These are phyloP conservation scores for Ganoderma multipileum DNA, from an alignment of 1,284 basidiomycete genomes.

Conservation along the genomic window DNA sequence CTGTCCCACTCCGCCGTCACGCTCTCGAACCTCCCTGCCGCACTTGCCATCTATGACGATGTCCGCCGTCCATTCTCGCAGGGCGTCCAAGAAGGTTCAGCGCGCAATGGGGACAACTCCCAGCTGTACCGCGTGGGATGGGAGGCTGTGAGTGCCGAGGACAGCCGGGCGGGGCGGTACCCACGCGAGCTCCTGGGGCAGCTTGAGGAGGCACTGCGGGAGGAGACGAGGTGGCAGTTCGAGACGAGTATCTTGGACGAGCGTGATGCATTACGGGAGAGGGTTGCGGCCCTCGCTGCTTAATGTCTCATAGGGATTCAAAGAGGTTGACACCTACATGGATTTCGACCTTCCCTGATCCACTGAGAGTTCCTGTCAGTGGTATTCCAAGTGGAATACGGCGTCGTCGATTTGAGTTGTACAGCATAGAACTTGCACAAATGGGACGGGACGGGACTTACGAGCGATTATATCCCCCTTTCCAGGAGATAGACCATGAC, in stretches of 20 bases:
- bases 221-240: neutral
- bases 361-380: too few relatives aligned
- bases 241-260: slow-evolving; percentile 25
- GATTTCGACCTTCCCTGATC: too few relatives aligned
- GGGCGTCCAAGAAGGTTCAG: slow-evolving; percentile 15
- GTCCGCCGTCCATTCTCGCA: slow-evolving; percentile 38
- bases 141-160: slow-evolving; percentile 10
- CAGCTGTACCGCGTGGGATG: neutral
- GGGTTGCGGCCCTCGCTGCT: neutral
- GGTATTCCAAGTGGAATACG: too few relatives aligned
- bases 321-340: too few relatives aligned
- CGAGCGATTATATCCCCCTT: too few relatives aligned
- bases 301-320: neutral
- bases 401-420: too few relatives aligned
- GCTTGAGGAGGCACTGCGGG: neutral
- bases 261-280: neutral
- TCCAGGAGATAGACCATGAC: too few relatives aligned
- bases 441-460: too few relatives aligned
- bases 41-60: slow-evolving; percentile 44
- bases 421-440: too few relatives aligned
- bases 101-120: slow-evolving; percentile 1
- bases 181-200: slow-evolving; percentile 2
- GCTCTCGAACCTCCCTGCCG: slow-evolving; percentile 33
- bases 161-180: slow-evolving; percentile 13
- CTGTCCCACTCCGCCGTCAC: slow-evolving; percentile 40